Percentiles rank a stretch among this genome's conserved stretches.
These are phyloP conservation scores for Botryosphaeria dothidea DNA, from an alignment of 2,329 filamentous ascomycete species.

Conservation along the genomic window DNA sequence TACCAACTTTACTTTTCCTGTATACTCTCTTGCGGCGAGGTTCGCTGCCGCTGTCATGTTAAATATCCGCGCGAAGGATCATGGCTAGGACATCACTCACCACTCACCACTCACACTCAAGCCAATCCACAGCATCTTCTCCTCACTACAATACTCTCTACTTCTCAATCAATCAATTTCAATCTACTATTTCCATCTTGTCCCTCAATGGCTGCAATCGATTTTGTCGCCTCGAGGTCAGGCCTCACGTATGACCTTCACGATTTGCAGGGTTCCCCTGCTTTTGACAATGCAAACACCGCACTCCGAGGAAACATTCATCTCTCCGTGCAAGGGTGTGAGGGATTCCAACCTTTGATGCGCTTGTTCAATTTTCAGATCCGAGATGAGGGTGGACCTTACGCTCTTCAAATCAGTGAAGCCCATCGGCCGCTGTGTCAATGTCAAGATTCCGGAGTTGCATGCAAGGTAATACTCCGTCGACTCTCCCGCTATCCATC, in stretches of 20 bases:
- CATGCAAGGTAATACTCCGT: conserved; percentile 34
- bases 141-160: not conserved
- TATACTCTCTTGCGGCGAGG: not conserved
- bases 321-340: too few relatives aligned
- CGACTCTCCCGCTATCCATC: not conserved
- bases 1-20: not conserved
- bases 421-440: not conserved
- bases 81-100: not conserved
- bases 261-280: not conserved
- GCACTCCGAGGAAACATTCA: too few relatives aligned
- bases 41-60: not conserved
- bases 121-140: conserved; percentile 17
- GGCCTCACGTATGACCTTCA: not conserved
- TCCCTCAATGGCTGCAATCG: not conserved
- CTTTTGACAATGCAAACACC: not conserved
- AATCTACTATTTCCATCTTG: not conserved
- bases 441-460: conserved; percentile 22
- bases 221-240: too few relatives aligned
- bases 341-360: not conserved
- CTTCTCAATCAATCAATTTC: not conserved
- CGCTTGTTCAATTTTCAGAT: not conserved
- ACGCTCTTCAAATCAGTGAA: not conserved
- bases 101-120: not conserved
- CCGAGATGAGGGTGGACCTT: not conserved
- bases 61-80: not conserved